A percentile compares a stretch with the other conserved stretches of the same genome.
These are phyloP conservation scores for Volvariella volvacea DNA, from an alignment of 1,284 basidiomycete species.

Conservation along the genomic window DNA sequence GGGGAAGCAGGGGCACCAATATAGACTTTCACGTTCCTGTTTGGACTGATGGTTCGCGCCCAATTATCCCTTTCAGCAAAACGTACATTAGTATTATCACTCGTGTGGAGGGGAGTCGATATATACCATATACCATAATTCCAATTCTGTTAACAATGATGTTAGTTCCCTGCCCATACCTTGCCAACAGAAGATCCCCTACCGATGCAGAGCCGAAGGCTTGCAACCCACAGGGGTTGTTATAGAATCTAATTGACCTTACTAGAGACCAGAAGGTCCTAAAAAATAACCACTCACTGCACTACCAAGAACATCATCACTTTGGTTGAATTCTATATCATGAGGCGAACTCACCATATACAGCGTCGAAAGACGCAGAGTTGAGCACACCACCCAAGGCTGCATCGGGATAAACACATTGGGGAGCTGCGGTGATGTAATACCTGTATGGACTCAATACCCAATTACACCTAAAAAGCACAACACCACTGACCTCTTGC, in stretches of 20 bases:
- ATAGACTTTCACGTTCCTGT: conserved; percentile 55
- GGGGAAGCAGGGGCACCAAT: conserved; percentile 54
- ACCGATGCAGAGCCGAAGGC: conserved; percentile 33
- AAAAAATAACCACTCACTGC: conserved; percentile 10
- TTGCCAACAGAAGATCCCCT: conserved; percentile 12
- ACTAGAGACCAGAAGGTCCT: not conserved
- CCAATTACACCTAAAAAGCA: too few species aligned
- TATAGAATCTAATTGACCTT: conserved; percentile 27
- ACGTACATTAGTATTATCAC: not conserved
- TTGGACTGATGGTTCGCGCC: conserved; percentile 48
- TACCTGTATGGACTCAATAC: too few species aligned
- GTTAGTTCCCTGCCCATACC: not conserved
- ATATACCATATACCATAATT: conserved; percentile 18
- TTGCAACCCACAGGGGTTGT: conserved; percentile 44
- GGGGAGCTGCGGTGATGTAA: conserved; percentile 55
- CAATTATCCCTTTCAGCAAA: conserved; percentile 44
- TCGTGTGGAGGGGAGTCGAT: conserved; percentile 4
- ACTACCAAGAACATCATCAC: conserved; percentile 8
- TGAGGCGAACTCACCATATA: conserved; percentile 41
- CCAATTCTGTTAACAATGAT: conserved; percentile 12
- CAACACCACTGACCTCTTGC: conserved; percentile 56
- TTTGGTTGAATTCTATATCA: not conserved
- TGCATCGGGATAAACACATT: conserved; percentile 51
- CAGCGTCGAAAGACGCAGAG: conserved; percentile 45
- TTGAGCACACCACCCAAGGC: conserved; percentile 46